Evolutionary conservation across 2,329 filamentous ascomycete genomes (phyloP).

Genomic region (Pseudogymnoascus sp.): DNA sequence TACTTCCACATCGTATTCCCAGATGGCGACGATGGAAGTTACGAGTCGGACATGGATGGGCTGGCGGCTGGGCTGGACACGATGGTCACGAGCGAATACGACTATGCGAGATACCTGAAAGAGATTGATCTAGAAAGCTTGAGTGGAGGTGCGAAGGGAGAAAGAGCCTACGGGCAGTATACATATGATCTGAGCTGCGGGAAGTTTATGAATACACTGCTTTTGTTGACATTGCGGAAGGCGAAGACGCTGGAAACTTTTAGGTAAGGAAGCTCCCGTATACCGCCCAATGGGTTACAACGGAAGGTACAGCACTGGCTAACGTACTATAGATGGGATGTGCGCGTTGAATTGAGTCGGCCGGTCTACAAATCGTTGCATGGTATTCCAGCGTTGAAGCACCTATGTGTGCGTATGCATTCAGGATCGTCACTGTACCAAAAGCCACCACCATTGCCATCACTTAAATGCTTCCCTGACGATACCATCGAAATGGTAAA

Average conservation of each 20-base stretch:
- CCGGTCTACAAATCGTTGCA: conserved; percentile 50
- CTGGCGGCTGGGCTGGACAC: conserved; percentile 52
- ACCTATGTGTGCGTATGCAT: conserved; percentile 52
- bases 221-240: conserved; percentile 48
- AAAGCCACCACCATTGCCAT: conserved; percentile 36
- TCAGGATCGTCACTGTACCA: conserved; percentile 47
- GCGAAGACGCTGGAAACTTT: conserved; percentile 48
- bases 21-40: conserved; percentile 46
- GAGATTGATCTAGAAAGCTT: conserved; percentile 49
- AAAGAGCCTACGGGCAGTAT: conserved; percentile 45
- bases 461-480: not conserved
- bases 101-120: conserved; percentile 51
- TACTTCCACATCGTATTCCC: conserved; percentile 53
- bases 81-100: conserved; percentile 53
- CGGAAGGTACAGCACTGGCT: conserved; percentile 1
- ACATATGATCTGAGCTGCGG: conserved; percentile 48
- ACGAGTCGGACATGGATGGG: conserved; percentile 46
- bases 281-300: not conserved
- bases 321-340: conserved; percentile 45
- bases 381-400: conserved; percentile 41
- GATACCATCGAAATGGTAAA: not conserved
- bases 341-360: conserved; percentile 52
- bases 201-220: conserved; percentile 55
- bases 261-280: conserved; percentile 32
- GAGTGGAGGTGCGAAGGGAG: conserved; percentile 43